phyloP scores from a whole-genome alignment of 2,329 filamentous ascomycete genomes.

The Colletotrichum falcatum region DNA sequence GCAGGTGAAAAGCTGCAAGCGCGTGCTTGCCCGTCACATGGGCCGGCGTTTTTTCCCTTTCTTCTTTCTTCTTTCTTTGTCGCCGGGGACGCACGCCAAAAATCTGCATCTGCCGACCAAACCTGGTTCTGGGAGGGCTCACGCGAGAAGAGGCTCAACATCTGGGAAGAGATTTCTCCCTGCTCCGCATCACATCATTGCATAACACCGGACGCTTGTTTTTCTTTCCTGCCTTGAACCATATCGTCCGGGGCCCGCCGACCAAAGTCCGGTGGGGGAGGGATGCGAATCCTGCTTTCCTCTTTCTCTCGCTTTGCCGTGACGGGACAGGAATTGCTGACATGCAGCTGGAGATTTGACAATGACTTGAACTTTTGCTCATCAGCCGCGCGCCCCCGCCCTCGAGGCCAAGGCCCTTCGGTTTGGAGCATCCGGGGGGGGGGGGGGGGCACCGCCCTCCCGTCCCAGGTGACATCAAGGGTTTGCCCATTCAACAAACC shows the following conservation, averaged over 20 bases:
- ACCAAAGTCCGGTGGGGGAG: not conserved
- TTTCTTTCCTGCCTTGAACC: slow-evolving; percentile 4
- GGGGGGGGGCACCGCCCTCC: not conserved
- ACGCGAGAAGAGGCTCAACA: slow-evolving; percentile 3
- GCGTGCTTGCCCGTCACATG: not conserved
- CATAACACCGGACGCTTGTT: not conserved
- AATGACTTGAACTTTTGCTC: not conserved
- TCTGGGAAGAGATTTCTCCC: not conserved
- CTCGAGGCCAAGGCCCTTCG: not conserved
- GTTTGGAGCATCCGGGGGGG: too few relatives aligned
- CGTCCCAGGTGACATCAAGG: not conserved
- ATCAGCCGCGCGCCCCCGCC: too few relatives aligned
- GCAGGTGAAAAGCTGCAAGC: slow-evolving; percentile 5
- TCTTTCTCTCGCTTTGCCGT: not conserved
- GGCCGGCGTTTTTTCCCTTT: not conserved
- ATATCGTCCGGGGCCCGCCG: slow-evolving; percentile 27
- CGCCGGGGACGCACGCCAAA: not conserved
- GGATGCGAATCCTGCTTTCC: slow-evolving; percentile 5
- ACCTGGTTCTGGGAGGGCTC: not conserved
- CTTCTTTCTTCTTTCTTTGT: too few relatives aligned
- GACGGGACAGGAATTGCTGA: slow-evolving; percentile 21
- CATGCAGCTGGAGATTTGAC: slow-evolving; percentile 22
- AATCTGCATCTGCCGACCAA: not conserved
- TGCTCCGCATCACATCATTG: slow-evolving; percentile 5
- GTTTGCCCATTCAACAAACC: not conserved